Base-by-base conservation (phyloP, 805 yeast species). In the Debaryomyces maramus region DNA sequence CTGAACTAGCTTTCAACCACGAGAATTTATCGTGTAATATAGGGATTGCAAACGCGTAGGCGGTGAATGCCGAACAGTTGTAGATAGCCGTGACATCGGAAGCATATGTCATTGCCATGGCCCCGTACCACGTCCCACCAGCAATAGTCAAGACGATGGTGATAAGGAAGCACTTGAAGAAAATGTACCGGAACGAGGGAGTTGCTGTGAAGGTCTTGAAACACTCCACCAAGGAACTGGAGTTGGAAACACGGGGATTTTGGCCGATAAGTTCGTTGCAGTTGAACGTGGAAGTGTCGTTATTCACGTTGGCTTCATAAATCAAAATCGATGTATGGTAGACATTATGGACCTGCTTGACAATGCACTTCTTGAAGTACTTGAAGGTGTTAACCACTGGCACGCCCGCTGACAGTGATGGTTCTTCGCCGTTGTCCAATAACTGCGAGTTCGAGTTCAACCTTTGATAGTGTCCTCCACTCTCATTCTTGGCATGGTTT, bases 51-150 rank as follows among this genome's bases (percentile, higher is more conserved):
- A 88, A 88, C 11, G 86, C 77, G 54, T 88, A 83, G 0, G 96
- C 96, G 3, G 90, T 83, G 58, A 88, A 88, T 0, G 96, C 95
- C 11, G 91, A 83, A 57, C 93, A 87, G 65, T 88, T 88, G 65
- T 88, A 88, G 44, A 88, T 88, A 3, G 96, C 96, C 2, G 96
- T 88, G 26, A 88, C 84, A 53, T 88, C 96, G 3, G 88, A 73
- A 0, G 95, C 88, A 20, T 89, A 84, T 0, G 95, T 81, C 55
- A 85, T 63, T 21, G 81, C 72, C 80, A 88, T 86, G 8, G 96
- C 85, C 13, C 85, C 75, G 56, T 87, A 88, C 96, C 96, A 88
- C 2, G 95, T 78, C 14, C 77, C 68, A 1, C 95, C 96, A 0
- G 95, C 96, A 2, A 79, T 44, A 14, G 85, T 85, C 44, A 88